Evolutionary conservation across 371 early-diverging fungal genomes (phyloP), one percentile per base, ranked within the genome.

Genomic region (Rhizomucor pusillus): DNA sequence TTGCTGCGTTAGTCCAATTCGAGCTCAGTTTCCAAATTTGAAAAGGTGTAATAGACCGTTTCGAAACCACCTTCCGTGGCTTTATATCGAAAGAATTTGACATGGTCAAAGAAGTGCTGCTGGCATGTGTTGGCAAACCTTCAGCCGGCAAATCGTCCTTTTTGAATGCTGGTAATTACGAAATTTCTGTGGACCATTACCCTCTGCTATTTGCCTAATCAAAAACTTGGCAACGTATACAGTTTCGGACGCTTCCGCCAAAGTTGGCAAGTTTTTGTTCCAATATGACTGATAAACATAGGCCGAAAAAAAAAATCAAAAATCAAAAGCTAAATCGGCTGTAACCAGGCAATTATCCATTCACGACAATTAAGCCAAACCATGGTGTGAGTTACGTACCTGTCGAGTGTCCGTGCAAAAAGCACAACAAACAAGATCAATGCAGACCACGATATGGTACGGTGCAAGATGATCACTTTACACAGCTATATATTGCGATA

Each of bases 331-430:
- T 25, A 20, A 47, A 45, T 24, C 39, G 23, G 19, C n/a, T 7
- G 11, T 22, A 25, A 36, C 59, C 24, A 63, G 65, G 65, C 29
- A 89, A 85, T 67, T 90, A 80, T 52, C 91, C 91, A 3, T 91
- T 91, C 69, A 91, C 91, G 13, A 91, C 91, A 25, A 91, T 91
- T 48, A 82, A 85, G 52, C 90, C 90, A 18, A 90, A 90, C 67
- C 81, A 86, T 55, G 90, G 91, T 39, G 66, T 85, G 35, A 85
- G 87, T 0, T 91, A 90, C 65, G 77, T 87, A 41, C 82, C 82
- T 13, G 62, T 87, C 1, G 79, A 75, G 12, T 91, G 91, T 56
- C 87, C 90, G 0, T 91, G 91, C 60, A 76, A 69, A 43, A 56
- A 61, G n/a, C 80, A 77, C 54, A 71, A 67, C 40, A 80, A 83